phyloP scores from a whole-genome alignment of 768 basidiomycete species.

The Lepiota brunneoincarnata region DNA sequence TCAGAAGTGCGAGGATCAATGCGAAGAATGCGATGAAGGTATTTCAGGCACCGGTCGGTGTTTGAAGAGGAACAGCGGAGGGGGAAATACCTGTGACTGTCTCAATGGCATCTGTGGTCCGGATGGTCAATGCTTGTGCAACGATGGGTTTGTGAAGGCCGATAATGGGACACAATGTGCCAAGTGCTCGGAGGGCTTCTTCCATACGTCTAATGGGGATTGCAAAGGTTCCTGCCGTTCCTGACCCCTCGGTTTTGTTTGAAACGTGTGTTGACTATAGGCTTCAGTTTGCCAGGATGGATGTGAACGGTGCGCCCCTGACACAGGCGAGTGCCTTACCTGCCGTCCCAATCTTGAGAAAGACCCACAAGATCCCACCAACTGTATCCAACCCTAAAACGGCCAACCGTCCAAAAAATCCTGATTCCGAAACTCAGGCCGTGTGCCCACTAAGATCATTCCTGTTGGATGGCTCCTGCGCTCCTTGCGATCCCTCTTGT shows the following conservation, averaged over 20 bases:
- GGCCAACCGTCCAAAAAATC: no score
- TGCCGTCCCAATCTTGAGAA: slow-evolving; percentile 70
- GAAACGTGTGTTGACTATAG: slow-evolving; percentile 19
- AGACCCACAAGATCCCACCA: slow-evolving; percentile 58
- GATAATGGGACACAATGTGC: slow-evolving; percentile 75
- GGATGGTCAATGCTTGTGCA: slow-evolving; percentile 71
- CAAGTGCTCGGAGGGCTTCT: slow-evolving; percentile 72
- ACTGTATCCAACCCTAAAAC: slow-evolving; percentile 35
- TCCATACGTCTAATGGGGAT: slow-evolving; percentile 64
- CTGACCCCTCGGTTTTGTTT: slow-evolving; percentile 36
- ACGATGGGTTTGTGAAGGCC: slow-evolving; percentile 68
- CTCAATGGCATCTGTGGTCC: slow-evolving; percentile 71
- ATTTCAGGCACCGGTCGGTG: slow-evolving; percentile 73
- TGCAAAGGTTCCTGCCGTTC: slow-evolving; percentile 66
- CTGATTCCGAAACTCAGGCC: slow-evolving; percentile 48
- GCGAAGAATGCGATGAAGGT: slow-evolving; percentile 72
- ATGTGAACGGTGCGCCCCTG: slow-evolving; percentile 66
- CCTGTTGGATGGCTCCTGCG: slow-evolving; percentile 47
- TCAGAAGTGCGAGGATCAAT: slow-evolving; percentile 61
- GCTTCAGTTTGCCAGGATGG: slow-evolving; percentile 71
- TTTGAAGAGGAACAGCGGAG: slow-evolving; percentile 36
- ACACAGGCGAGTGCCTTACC: slow-evolving; percentile 64
- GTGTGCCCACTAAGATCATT: slow-evolving; percentile 68
- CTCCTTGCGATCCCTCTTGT: slow-evolving; percentile 60
- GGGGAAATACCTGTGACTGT: slow-evolving; percentile 59